A percentile compares a stretch with the other conserved stretches of the same genome.
Evolutionary conservation across 768 basidiomycete species (phyloP).

Genomic region (Myochromella boudieri): DNA sequence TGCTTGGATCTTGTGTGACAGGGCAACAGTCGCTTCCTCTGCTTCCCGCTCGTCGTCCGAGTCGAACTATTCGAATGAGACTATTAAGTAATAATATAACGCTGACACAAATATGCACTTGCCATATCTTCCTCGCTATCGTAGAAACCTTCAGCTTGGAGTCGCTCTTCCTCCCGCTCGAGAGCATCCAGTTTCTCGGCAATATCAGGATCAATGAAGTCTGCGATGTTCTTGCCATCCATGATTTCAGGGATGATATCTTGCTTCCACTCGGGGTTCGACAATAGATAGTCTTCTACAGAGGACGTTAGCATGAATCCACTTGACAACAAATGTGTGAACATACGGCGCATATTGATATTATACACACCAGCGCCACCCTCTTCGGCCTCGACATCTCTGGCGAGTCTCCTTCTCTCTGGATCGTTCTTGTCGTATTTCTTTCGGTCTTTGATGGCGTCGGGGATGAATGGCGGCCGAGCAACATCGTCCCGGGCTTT

Average conservation of each 20-base stretch:
- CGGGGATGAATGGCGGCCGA: slow-evolving; percentile 88
- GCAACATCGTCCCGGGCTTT: slow-evolving; percentile 88
- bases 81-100: too few species aligned
- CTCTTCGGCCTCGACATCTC: slow-evolving; percentile 81
- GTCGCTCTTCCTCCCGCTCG: slow-evolving; percentile 92
- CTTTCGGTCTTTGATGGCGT: slow-evolving; percentile 68
- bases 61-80: slow-evolving; percentile 40
- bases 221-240: slow-evolving; percentile 98
- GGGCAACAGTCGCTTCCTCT: slow-evolving; percentile 53
- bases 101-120: too few species aligned
- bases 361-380: slow-evolving; percentile 92
- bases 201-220: slow-evolving; percentile 98
- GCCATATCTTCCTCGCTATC: slow-evolving; percentile 88
- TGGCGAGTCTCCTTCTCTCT: slow-evolving; percentile 67
- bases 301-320: slow-evolving; percentile 7
- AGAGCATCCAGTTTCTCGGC: slow-evolving; percentile 95
- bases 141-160: slow-evolving; percentile 96
- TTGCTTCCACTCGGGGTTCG: slow-evolving; percentile 91
- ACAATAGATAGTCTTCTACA: slow-evolving; percentile 86
- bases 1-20: slow-evolving; percentile 67
- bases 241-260: slow-evolving; percentile 98
- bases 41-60: slow-evolving; percentile 84
- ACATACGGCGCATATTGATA: slow-evolving; percentile 85
- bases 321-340: slow-evolving; percentile 1
- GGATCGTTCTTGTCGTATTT: slow-evolving; percentile 90